Conservation (phyloP, 192 early-diverging fungal species). For the Gryganskiella cystojenkinii region DNA sequence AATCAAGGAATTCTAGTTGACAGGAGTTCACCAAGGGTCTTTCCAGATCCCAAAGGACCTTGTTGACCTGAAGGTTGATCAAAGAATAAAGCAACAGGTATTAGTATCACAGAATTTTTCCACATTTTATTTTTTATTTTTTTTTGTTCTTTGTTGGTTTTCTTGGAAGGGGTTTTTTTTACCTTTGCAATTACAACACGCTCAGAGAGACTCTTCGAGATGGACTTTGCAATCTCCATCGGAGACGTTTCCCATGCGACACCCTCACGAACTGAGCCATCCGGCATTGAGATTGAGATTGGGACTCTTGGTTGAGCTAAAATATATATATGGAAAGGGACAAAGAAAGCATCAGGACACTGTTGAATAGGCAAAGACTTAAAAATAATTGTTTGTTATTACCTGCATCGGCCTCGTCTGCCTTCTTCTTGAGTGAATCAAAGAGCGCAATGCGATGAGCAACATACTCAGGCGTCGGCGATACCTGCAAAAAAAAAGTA, state of each 20-base stretch:
- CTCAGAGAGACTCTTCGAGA: conserved; percentile 93
- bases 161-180: too few relatives aligned
- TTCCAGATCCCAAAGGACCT: conserved; percentile 86
- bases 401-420: conserved; percentile 32
- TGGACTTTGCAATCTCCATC: conserved; percentile 86
- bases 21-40: conserved; percentile 86
- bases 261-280: conserved; percentile 82
- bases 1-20: conserved; percentile 90
- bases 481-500: conserved; percentile 43
- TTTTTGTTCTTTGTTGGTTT: too few relatives aligned
- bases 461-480: conserved; percentile 79
- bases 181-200: conserved; percentile 95
- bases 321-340: neutral
- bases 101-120: too few relatives aligned
- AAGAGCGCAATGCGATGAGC: conserved; percentile 70
- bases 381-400: neutral
- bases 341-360: neutral
- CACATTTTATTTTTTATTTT: too few relatives aligned
- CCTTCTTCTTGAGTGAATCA: conserved; percentile 38
- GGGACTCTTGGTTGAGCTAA: conserved; percentile 76
- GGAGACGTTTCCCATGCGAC: conserved; percentile 94
- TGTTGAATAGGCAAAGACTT: neutral
- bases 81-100: too few relatives aligned
- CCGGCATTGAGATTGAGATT: conserved; percentile 87
- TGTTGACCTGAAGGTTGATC: conserved; percentile 68